phyloP scores from a whole-genome alignment of 257 asterid species.

The Mitragyna speciosa region DNA sequence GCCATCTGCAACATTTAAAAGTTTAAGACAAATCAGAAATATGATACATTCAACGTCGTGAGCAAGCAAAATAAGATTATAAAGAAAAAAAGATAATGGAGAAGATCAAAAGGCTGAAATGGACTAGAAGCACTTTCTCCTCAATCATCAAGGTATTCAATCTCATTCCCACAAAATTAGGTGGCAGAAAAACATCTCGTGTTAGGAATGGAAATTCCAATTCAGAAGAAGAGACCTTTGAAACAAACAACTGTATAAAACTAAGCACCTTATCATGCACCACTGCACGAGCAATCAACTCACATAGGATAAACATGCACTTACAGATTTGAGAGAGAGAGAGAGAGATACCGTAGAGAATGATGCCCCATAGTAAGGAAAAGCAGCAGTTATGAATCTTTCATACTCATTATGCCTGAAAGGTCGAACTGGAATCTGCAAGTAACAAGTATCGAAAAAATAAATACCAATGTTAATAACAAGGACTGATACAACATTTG shows the following conservation, averaged over 20 bases:
- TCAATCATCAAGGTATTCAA: background rate
- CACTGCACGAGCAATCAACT: background rate
- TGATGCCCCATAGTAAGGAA: conserved; percentile 87
- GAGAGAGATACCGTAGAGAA: conserved; percentile 63
- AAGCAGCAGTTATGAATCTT: conserved; percentile 80
- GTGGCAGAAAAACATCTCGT: background rate
- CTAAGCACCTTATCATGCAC: background rate
- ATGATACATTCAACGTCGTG: background rate
- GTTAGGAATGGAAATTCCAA: background rate
- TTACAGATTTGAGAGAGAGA: background rate
- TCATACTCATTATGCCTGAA: conserved; percentile 88
- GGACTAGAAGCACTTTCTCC: background rate
- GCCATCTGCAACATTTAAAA: conserved; percentile 46
- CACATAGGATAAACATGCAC: background rate
- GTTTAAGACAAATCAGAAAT: background rate
- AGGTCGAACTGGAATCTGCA: conserved; percentile 98
- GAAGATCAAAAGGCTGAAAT: background rate
- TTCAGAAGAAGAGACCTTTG: background rate
- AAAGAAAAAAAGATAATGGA: background rate
- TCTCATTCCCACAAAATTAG: background rate
- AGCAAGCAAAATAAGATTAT: background rate
- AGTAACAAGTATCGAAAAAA: conserved; percentile 6
- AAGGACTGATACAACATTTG: background rate
- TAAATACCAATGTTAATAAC: background rate
- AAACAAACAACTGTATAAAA: background rate